Evolutionary conservation across 345 rosid genomes (phyloP), one percentile per base, ranked within the genome.

Genomic region (Murraya koenigii): DNA sequence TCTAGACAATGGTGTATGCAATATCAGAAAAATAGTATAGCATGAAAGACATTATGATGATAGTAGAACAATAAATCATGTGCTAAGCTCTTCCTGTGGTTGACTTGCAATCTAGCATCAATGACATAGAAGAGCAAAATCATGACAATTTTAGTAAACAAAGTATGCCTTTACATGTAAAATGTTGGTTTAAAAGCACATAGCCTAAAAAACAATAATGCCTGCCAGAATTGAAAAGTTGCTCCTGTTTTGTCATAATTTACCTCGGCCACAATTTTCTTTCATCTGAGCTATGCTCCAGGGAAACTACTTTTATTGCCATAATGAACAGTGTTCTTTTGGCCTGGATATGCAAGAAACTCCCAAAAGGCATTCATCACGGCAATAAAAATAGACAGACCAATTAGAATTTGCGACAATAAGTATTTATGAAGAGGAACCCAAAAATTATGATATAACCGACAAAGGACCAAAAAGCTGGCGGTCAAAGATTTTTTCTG

Each of bases 1-100:
- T 96, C 97, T 92, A 76, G 32, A 77, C 22, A 54, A 39, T 74
- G 41, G 30, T 3, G 10, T 17, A 75, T 28, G 44, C 7, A 36
- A 69, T 56, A 32, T 35, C 36, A 71, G 56, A 9, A 38, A 25
- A 33, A 54, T 32, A 23, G 38, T 35, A 26, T 23, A 60, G 26
- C 39, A 61, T 23, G 59, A 26, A 69, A 44, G 38, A 0, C 32
- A 9, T 20, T 20, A 47, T 10, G 30, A 38, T 38, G 10, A 1
- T 39, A 74, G 26, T 28, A 63, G 44, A 72, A 33, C 23, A 22
- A 55, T 49, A 55, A 32, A 11, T 0, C 49, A 13, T 13, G 49
- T 44, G 17, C 49, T 44, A 11, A 3, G 49, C 49, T 44, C 49
- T 11, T 58, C 26, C 26, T 15, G n/a, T 73, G 26, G 23, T 23